phyloP scores from a whole-genome alignment of 148 eudicot species.

The Linanthus parryae region DNA sequence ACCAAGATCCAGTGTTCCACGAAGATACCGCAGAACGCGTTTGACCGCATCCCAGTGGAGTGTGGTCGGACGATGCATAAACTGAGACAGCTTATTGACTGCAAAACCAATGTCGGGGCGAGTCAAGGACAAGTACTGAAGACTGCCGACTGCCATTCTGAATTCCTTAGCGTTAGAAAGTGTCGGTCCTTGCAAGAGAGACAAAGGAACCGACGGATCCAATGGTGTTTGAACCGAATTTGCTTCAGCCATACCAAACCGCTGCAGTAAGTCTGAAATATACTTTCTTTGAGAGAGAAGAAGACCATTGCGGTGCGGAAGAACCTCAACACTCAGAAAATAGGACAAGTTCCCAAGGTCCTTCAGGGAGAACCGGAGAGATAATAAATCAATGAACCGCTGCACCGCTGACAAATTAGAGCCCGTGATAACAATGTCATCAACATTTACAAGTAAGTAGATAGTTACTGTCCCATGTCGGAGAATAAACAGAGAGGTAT shows the following conservation, averaged over 20 bases:
- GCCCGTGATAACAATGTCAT: not conserved
- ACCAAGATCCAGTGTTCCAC: not conserved
- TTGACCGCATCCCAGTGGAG: not conserved
- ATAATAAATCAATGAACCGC: not conserved
- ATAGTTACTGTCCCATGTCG: not conserved
- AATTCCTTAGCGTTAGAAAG: not conserved
- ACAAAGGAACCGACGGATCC: not conserved
- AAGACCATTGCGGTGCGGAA: not conserved
- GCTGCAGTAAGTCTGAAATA: not conserved
- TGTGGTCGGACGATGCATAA: not conserved
- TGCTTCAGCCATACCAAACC: not conserved
- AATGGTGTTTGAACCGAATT: not conserved
- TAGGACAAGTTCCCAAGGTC: not conserved
- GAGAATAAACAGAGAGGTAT: not conserved
- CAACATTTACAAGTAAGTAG: not conserved
- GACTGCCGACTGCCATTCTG: not conserved
- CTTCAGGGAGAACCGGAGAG: not conserved
- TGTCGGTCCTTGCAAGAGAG: too few species aligned
- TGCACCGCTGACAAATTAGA: not conserved
- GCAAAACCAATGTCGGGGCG: not conserved
- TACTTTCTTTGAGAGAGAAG: not conserved
- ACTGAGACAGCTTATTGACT: not conserved
- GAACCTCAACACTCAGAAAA: not conserved
- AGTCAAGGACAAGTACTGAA: constrained; percentile 1
- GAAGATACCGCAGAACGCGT: not conserved